These are phyloP conservation scores for Phaseolus lunatus DNA, from an alignment of 306 rosid species.

Conservation along the genomic window DNA sequence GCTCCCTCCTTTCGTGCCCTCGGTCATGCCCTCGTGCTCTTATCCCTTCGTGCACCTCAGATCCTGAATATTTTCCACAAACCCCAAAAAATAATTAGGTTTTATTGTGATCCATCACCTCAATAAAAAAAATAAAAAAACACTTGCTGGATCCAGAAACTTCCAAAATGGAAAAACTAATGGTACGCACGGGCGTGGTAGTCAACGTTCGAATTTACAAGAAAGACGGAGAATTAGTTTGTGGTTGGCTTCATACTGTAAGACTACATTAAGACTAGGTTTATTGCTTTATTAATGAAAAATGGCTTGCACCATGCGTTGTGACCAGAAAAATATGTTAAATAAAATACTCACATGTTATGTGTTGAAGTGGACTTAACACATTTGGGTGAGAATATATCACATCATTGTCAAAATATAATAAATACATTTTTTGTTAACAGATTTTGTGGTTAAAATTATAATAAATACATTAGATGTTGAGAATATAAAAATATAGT, in stretches of 20 bases:
- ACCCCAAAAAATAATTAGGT: not conserved
- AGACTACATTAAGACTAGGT: not conserved
- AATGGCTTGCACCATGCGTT: not conserved
- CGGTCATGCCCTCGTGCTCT: slow-evolving; percentile 52
- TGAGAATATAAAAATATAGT: not conserved
- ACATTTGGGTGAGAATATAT: not conserved
- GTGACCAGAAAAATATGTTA: not conserved
- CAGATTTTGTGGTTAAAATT: not conserved
- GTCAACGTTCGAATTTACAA: not conserved
- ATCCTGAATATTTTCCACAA: slow-evolving; percentile 37
- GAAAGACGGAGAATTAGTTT: slow-evolving; percentile 37
- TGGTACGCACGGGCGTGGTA: slow-evolving; percentile 26
- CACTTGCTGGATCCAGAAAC: slow-evolving; percentile 42
- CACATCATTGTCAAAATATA: not conserved
- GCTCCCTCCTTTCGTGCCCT: slow-evolving; percentile 39
- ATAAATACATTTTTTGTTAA: not conserved
- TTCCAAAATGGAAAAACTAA: slow-evolving; percentile 44
- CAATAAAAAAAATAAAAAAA: not conserved
- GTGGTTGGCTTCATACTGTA: not conserved
- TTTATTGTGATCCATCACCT: slow-evolving; percentile 39
- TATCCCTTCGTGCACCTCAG: slow-evolving; percentile 50
- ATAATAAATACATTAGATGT: not conserved
- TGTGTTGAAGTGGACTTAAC: not conserved
- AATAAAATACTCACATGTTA: not conserved
- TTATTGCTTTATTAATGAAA: not conserved